Evolutionary conservation across 352 stramenopile genomes (phyloP).

Genomic region (Phytophthora multivora): DNA sequence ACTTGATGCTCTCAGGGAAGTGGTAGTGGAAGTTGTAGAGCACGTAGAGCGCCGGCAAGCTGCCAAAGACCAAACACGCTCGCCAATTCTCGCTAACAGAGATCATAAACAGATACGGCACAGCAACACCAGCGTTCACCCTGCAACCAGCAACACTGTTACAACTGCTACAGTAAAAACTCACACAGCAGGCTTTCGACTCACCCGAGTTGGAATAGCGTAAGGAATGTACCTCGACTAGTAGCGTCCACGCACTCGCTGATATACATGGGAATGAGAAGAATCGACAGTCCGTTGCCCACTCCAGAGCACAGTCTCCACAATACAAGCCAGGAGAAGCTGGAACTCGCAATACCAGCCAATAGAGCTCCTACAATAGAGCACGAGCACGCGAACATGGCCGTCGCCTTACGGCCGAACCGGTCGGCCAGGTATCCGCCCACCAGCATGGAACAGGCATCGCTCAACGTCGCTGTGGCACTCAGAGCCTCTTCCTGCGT

Average conservation of each 20-base stretch:
- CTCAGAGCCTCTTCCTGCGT: conserved; percentile 77
- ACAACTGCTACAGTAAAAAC: too few species aligned
- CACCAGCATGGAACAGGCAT: conserved; percentile 82
- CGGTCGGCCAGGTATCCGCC: conserved; percentile 70
- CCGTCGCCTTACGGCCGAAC: conserved; percentile 73
- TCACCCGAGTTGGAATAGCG: conserved; percentile 83
- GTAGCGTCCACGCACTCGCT: conserved; percentile 77
- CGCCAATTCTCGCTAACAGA: conserved; percentile 77
- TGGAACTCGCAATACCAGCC: conserved; percentile 56
- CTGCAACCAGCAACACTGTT: too few species aligned
- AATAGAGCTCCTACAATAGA: conserved; percentile 72
- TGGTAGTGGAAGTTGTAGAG: conserved; percentile 75
- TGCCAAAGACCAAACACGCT: conserved; percentile 72
- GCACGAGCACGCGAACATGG: conserved; percentile 73
- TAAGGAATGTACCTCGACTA: conserved; percentile 70
- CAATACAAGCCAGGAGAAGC: conserved; percentile 63
- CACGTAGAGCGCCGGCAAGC: conserved; percentile 74
- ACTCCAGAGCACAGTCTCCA: conserved; percentile 79
- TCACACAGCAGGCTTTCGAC: neutral
- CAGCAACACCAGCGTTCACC: conserved; percentile 15
- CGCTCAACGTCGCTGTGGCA: conserved; percentile 79
- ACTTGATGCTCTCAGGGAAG: conserved; percentile 84
- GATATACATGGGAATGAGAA: conserved; percentile 90
- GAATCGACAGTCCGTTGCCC: conserved; percentile 83
- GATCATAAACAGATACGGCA: conserved; percentile 87